Conservation (phyloP, 2,329 filamentous ascomycete genomes). For the Xylaria hypoxylon region DNA sequence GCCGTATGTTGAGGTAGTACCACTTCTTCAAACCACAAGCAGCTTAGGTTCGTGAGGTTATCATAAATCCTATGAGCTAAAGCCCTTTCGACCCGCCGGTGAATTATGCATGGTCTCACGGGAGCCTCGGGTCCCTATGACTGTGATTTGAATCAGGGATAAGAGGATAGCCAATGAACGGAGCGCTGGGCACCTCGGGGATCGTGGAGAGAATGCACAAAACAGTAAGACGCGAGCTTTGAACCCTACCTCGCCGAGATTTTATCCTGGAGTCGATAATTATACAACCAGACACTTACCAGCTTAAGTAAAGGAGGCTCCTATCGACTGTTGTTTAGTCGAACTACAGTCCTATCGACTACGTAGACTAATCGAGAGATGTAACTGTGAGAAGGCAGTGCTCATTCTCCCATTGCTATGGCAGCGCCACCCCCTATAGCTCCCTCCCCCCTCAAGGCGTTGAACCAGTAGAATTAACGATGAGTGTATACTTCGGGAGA, state of each 20-base stretch:
- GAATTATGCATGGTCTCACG: too few relatives aligned
- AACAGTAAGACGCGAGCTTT: background rate
- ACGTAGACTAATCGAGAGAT: background rate
- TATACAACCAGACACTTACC: background rate
- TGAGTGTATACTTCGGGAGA: constrained; percentile 8
- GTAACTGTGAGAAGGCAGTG: constrained; percentile 24
- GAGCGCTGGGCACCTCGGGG: background rate
- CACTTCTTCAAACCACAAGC: background rate
- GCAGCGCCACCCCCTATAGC: constrained; percentile 30
- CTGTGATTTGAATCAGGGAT: too few relatives aligned
- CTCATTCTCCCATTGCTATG: constrained; percentile 1
- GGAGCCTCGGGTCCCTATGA: too few relatives aligned
- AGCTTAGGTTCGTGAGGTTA: background rate
- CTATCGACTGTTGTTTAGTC: background rate
- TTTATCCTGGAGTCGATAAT: too few relatives aligned
- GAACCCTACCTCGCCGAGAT: too few relatives aligned
- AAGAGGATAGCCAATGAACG: background rate
- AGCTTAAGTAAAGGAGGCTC: background rate
- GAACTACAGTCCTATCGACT: constrained; percentile 5
- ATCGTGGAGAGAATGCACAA: too few relatives aligned
- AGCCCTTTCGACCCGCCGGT: background rate
- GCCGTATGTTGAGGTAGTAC: constrained; percentile 9
- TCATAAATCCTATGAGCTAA: background rate
- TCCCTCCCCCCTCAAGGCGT: constrained; percentile 15
- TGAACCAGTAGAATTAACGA: constrained; percentile 21